Conservation (phyloP, 306 rosid species). For the Cajanus cajan region DNA sequence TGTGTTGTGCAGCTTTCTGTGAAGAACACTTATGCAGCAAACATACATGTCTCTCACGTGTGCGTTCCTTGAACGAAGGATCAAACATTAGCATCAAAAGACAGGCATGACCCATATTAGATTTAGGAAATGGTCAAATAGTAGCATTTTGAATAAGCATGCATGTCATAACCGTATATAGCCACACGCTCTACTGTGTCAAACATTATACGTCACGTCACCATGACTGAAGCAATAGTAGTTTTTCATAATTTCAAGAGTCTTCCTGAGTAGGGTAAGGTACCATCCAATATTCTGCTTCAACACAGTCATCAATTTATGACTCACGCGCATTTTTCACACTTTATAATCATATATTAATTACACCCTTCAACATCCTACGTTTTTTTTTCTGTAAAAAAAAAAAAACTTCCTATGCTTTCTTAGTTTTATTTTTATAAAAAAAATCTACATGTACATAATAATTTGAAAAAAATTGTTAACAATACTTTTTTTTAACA, state of each 20-base stretch:
- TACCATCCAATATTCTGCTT: slow-evolving; percentile 6
- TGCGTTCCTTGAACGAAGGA: slow-evolving; percentile 12
- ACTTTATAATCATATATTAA: not conserved
- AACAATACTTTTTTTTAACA: too few relatives aligned
- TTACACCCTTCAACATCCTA: not conserved
- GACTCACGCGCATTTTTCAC: not conserved
- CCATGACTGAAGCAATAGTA: slow-evolving; percentile 23
- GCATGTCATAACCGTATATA: slow-evolving; percentile 21
- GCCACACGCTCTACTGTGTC: not conserved
- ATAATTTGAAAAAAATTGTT: too few relatives aligned
- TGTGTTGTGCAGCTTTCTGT: not conserved
- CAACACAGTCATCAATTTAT: not conserved
- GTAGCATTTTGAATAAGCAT: not conserved
- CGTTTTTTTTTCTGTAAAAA: too few relatives aligned
- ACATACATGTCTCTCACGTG: slow-evolving; percentile 17
- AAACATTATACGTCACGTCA: slow-evolving; percentile 20
- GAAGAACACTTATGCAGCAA: not conserved
- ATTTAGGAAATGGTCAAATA: not conserved
- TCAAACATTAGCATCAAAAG: not conserved
- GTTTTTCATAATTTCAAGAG: not conserved
- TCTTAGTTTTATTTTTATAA: too few relatives aligned
- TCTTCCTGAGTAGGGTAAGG: not conserved
- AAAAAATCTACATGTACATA: too few relatives aligned
- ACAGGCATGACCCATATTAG: slow-evolving; percentile 12
- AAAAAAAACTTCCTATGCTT: too few relatives aligned